Base-by-base conservation (phyloP, 2,329 filamentous ascomycete genomes). In the Thelonectria blattea region DNA sequence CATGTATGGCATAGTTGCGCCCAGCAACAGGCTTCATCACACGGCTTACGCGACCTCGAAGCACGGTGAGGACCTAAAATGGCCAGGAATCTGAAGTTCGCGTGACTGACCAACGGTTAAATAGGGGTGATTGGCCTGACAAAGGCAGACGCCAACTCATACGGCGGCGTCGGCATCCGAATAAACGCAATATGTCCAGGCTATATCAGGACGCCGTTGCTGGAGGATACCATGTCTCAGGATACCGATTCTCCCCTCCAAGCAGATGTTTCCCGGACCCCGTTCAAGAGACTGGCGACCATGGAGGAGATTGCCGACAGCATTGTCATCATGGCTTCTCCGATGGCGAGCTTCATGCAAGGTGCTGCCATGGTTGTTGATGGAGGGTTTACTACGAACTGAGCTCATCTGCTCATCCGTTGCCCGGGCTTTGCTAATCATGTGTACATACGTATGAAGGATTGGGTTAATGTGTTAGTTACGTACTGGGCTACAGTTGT, bases 151-250 rank as follows among this genome's bases (percentile, higher is more conserved):
- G 85, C 81, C 2, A 78, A 80, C 50, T 76, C 78, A 1, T 87
- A 87, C 72, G 81, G 80, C 1, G 67, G 75, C 4, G 68, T 76
- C 50, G 80, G 79, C 3, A 85, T 88, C 58, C 80, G 84, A 50
- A 83, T 88, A 71, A 88, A 88, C 66, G 84, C 83, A 3, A 81
- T 88, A n/a, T 86, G 85, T 56, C 85, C 85, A 0, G 83, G 79
- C 10, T 83, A 80, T 63, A 75, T 82, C 34, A 69, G 73, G 46
- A 83, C 80, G 2, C 78, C 80, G 1, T 64, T 82, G 3, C 59
- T 78, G 1, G 69, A 68, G 61, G 30, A 60, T 10, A 56, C 58
- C 24, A 71, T 69, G 56, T 70, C 71, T 45, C 46, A 64, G 7
- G 60, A 64, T 10, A 46, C 65, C 3, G 73, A 67, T 15, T 66